A percentile compares a stretch with the other conserved stretches of the same genome.
phyloP scores from a whole-genome alignment of 2,329 filamentous ascomycete genomes.

The Exserohilum rostratum region DNA sequence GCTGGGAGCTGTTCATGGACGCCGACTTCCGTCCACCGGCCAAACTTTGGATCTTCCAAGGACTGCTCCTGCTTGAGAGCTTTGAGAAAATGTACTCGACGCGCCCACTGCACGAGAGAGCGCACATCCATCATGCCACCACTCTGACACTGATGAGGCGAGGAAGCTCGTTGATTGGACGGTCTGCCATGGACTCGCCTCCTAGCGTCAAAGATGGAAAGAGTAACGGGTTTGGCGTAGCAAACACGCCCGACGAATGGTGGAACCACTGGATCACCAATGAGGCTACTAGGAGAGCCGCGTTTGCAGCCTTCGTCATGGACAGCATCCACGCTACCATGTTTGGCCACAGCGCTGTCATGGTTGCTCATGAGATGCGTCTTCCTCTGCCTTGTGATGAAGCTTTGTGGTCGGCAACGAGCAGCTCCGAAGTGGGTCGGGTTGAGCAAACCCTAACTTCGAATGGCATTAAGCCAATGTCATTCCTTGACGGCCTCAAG shows the following conservation, averaged over 20 bases:
- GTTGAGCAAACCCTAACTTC: conserved; percentile 80
- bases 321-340: conserved; percentile 97
- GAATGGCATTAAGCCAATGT: conserved; percentile 81
- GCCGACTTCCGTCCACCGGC: conserved; percentile 87
- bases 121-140: conserved; percentile 95
- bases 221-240: conserved; percentile 53
- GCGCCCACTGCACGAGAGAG: conserved; percentile 86
- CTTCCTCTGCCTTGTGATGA: conserved; percentile 92
- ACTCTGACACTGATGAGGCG: conserved; percentile 94
- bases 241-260: conserved; percentile 81
- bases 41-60: conserved; percentile 95
- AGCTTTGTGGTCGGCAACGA: conserved; percentile 87
- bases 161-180: conserved; percentile 87
- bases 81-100: conserved; percentile 99
- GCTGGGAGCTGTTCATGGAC: conserved; percentile 96
- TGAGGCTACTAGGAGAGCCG: conserved; percentile 85
- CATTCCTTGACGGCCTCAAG: conserved; percentile 90
- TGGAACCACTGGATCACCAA: conserved; percentile 97
- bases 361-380: conserved; percentile 95
- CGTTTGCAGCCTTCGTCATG: conserved; percentile 92
- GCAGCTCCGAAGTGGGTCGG: conserved; percentile 81
- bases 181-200: conserved; percentile 82
- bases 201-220: conserved; percentile 72
- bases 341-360: conserved; percentile 95
- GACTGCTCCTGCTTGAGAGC: conserved; percentile 83